Percentiles rank a stretch among this genome's conserved stretches.
These are phyloP conservation scores for Fraxinus albicans DNA, from an alignment of 305 asterid species.

Conservation along the genomic window DNA sequence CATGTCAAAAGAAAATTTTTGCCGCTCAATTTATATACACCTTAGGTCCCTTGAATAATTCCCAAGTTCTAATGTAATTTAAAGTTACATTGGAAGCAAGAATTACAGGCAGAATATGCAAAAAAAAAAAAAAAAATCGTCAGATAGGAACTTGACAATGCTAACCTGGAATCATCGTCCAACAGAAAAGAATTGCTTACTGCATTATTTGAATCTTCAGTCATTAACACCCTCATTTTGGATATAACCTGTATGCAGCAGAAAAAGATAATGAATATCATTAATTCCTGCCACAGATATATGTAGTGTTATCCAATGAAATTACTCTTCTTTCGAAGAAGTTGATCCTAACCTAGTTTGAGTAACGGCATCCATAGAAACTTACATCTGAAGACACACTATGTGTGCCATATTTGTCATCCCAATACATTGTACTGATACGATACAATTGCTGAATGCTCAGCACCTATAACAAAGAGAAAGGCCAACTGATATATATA, in stretches of 20 bases:
- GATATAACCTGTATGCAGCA: slow-evolving; percentile 49
- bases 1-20: not conserved
- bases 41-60: not conserved
- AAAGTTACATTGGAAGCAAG: not conserved
- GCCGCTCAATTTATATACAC: not conserved
- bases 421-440: slow-evolving; percentile 74
- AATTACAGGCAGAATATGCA: not conserved
- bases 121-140: too few relatives aligned
- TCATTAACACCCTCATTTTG: slow-evolving; percentile 60
- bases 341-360: slow-evolving; percentile 39
- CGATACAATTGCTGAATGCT: slow-evolving; percentile 65
- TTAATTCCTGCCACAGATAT: not conserved
- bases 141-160: not conserved
- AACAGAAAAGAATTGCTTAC: slow-evolving; percentile 61
- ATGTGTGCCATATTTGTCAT: slow-evolving; percentile 69
- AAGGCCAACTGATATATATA: not conserved
- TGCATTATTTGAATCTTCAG: slow-evolving; percentile 59
- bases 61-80: slow-evolving; percentile 5
- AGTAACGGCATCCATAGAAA: slow-evolving; percentile 39
- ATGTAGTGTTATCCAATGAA: slow-evolving; percentile 15
- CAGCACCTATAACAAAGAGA: slow-evolving; percentile 43
- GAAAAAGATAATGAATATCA: slow-evolving; percentile 12
- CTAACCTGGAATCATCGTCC: slow-evolving; percentile 70
- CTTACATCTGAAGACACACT: slow-evolving; percentile 63
- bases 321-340: slow-evolving; percentile 29